A percentile compares a stretch with the other conserved stretches of the same genome.
These are phyloP conservation scores for Nitzschia sp. DNA, from an alignment of 108 stramenopile species.

Conservation along the genomic window DNA sequence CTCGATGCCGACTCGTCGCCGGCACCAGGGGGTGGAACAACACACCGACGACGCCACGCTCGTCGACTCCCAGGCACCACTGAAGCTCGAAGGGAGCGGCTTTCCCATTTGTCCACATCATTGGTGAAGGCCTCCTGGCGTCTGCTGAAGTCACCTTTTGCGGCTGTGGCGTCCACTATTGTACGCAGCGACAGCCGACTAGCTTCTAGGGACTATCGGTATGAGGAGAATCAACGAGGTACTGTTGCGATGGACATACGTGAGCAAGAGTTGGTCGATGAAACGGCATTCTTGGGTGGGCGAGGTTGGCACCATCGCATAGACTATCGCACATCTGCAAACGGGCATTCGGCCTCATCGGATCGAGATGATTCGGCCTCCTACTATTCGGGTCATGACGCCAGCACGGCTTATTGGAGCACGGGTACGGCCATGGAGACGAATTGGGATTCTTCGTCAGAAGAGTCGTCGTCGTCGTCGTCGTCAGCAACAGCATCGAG, in stretches of 20 bases:
- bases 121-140: not conserved
- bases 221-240: not conserved
- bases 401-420: not conserved
- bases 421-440: not conserved
- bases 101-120: not conserved
- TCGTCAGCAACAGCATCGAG: too few relatives aligned
- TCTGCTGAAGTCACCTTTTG: not conserved
- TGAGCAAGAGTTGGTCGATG: not conserved
- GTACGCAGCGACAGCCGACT: not conserved
- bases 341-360: too few relatives aligned
- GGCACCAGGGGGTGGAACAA: too few relatives aligned
- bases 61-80: not conserved
- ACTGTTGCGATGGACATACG: too few relatives aligned
- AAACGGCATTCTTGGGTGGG: not conserved
- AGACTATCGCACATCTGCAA: too few relatives aligned
- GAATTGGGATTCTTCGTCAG: not conserved
- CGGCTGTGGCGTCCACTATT: not conserved
- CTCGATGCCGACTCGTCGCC: not conserved
- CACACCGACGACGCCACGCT: not conserved
- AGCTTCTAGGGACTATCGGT: not conserved
- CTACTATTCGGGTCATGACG: not conserved
- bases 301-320: not conserved
- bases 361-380: not conserved
- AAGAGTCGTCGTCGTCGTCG: not conserved
- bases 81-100: not conserved